Evolutionary conservation across 371 early-diverging fungal genomes (phyloP).

Genomic region (Mucor circinelloides): DNA sequence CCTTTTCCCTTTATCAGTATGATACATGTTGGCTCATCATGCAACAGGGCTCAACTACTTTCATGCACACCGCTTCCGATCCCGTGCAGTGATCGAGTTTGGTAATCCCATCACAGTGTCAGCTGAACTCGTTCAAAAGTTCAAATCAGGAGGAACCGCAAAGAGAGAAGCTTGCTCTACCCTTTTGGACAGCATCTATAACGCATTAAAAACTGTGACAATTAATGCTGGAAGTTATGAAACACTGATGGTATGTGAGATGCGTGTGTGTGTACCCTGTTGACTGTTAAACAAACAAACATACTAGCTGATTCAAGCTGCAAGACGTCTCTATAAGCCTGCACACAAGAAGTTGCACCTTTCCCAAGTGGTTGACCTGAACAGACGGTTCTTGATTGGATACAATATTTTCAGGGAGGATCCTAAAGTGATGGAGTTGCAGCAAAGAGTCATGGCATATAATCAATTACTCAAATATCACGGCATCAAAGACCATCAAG

Average conservation of each 20-base stretch:
- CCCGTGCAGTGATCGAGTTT: conserved; percentile 93
- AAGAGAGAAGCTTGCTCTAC: conserved; percentile 78
- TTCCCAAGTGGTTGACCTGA: conserved; percentile 80
- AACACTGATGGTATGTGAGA: conserved; percentile 78
- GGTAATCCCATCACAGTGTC: conserved; percentile 85
- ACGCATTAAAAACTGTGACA: conserved; percentile 79
- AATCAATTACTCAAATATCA: conserved; percentile 81
- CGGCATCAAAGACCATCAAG: conserved; percentile 93
- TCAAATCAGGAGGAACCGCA: conserved; percentile 75
- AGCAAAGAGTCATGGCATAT: conserved; percentile 74
- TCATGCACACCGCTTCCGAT: conserved; percentile 91
- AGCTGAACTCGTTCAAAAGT: conserved; percentile 73
- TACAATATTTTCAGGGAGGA: conserved; percentile 74
- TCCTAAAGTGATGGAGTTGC: conserved; percentile 70
- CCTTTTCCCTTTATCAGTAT: neutral
- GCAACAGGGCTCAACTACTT: conserved; percentile 85
- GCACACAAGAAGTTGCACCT: conserved; percentile 75
- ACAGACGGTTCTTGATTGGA: conserved; percentile 83
- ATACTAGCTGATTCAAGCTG: conserved; percentile 82
- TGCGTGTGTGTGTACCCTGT: neutral
- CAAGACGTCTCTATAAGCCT: conserved; percentile 86
- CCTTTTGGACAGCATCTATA: conserved; percentile 72
- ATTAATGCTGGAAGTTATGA: conserved; percentile 90
- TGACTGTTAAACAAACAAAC: neutral
- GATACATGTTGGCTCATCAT: neutral